phyloP scores from a whole-genome alignment of 768 basidiomycete genomes.

The Hirschioporus abietinus region DNA sequence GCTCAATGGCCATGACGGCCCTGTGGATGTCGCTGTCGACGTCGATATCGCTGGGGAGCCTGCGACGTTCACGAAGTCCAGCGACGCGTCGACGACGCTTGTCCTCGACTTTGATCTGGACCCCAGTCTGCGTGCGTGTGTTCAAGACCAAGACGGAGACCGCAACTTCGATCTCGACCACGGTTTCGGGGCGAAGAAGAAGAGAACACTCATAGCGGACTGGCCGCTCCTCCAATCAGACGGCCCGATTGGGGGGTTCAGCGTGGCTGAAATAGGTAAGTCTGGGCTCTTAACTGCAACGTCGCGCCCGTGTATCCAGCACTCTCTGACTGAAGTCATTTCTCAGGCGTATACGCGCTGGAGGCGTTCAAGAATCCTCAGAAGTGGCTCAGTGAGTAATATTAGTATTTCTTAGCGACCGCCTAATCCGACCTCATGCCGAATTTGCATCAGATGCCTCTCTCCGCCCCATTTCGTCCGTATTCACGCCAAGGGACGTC shows the following conservation, averaged over 20 bases:
- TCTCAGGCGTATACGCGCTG: not conserved
- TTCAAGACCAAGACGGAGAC: too few species aligned
- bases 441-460: not conserved
- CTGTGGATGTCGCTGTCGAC: too few species aligned
- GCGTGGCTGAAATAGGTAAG: not conserved
- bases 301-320: too few species aligned
- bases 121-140: too few species aligned
- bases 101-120: too few species aligned
- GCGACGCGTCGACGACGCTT: too few species aligned
- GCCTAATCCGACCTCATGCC: too few species aligned
- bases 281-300: not conserved
- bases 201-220: not conserved
- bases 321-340: too few species aligned
- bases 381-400: not conserved
- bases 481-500: not conserved
- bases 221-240: not conserved
- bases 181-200: not conserved
- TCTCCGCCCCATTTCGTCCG: not conserved
- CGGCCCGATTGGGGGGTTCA: not conserved
- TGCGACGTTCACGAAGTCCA: too few species aligned
- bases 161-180: too few species aligned
- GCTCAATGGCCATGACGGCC: too few species aligned
- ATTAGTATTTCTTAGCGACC: not conserved
- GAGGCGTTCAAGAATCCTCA: not conserved
- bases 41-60: too few species aligned